Percentiles rank a stretch among this genome's conserved stretches.
Evolutionary conservation across 2,329 filamentous ascomycete species (phyloP).

Genomic region (Ambrosiella beaveri): DNA sequence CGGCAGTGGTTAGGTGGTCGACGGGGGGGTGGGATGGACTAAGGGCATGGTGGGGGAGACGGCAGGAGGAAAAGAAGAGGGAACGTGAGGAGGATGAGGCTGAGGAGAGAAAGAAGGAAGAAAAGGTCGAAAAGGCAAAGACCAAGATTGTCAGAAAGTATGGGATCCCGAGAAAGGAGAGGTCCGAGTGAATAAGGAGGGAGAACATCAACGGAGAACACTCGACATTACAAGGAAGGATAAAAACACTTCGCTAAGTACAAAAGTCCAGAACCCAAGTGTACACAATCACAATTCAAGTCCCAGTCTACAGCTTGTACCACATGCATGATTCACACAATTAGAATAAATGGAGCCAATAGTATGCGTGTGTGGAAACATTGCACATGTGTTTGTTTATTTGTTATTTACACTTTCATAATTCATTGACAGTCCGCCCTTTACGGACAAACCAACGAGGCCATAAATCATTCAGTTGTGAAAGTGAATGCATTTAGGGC

Average conservation of each 20-base stretch:
- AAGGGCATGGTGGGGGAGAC: background rate
- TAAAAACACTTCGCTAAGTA: too few species aligned
- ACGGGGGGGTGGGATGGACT: background rate
- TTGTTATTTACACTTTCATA: background rate
- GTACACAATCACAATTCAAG: too few species aligned
- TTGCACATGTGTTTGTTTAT: background rate
- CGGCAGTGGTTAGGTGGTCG: constrained; percentile 52
- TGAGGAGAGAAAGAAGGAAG: background rate
- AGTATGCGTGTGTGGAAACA: too few species aligned
- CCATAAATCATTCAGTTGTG: background rate
- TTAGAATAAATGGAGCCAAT: too few species aligned
- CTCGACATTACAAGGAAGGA: too few species aligned
- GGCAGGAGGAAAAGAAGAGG: background rate
- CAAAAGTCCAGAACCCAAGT: too few species aligned
- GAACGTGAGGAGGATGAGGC: background rate
- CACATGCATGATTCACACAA: too few species aligned
- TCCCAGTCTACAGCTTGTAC: too few species aligned
- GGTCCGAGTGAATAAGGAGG: background rate
- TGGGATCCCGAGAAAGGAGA: background rate
- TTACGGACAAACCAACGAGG: background rate
- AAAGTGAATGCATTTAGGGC: constrained; percentile 24
- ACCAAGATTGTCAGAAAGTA: background rate
- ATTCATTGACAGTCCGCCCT: background rate
- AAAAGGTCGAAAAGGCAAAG: background rate
- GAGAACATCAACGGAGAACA: too few species aligned